phyloP scores from a whole-genome alignment of 768 basidiomycete species.

The Tulasnella sp. region DNA sequence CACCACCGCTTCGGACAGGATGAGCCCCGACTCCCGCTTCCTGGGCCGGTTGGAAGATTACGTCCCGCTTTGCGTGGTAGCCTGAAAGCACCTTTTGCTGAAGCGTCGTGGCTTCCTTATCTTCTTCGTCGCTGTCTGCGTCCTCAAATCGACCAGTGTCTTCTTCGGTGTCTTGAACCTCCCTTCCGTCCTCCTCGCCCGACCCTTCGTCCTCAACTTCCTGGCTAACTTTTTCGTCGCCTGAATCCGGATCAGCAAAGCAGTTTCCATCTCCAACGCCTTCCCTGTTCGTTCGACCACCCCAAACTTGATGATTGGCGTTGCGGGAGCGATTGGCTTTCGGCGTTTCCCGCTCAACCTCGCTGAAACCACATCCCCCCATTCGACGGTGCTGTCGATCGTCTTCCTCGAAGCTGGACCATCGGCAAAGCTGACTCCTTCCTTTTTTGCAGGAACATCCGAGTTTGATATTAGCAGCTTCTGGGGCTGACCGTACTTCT shows the following conservation, averaged over 20 bases:
- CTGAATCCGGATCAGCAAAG: slow-evolving; percentile 4
- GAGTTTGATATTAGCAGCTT: neutral
- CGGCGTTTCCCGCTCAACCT: neutral
- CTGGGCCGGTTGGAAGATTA: neutral
- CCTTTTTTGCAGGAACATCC: neutral
- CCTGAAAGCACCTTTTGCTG: neutral
- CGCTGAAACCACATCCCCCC: slow-evolving; percentile 22
- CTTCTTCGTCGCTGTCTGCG: neutral
- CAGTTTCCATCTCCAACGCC: neutral
- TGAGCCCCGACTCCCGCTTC: neutral
- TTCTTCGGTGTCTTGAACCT: slow-evolving; percentile 3
- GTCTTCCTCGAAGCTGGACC: neutral
- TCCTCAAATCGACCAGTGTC: neutral
- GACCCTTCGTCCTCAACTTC: neutral
- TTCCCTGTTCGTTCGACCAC: slow-evolving; percentile 4
- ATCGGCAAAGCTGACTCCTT: slow-evolving; percentile 17
- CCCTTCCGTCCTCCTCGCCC: neutral
- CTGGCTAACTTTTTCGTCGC: slow-evolving; percentile 13
- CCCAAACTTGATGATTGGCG: slow-evolving; percentile 14
- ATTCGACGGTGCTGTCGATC: neutral
- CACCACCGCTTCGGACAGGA: neutral
- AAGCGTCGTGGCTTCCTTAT: neutral
- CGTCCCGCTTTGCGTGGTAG: neutral
- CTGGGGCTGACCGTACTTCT: neutral
- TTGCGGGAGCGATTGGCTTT: slow-evolving; percentile 5